phyloP scores from a whole-genome alignment of 139 green algal species.

The Marvania coccoides region DNA sequence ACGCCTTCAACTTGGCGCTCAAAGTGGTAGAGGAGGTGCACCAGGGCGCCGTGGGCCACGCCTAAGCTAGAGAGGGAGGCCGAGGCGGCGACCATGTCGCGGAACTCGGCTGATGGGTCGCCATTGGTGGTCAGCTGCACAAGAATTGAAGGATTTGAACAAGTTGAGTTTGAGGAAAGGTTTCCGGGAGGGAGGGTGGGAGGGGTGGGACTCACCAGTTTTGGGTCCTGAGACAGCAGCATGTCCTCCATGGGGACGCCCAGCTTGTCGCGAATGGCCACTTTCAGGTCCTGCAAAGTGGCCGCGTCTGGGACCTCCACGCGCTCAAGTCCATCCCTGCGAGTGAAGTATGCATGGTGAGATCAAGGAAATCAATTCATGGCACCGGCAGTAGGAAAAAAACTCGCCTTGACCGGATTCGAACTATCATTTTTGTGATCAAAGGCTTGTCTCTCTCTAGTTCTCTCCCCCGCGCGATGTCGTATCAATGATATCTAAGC shows the following conservation, averaged over 20 bases:
- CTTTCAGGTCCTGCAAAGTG: conserved; percentile 44
- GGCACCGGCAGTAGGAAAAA: too few species aligned
- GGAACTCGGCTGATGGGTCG: conserved; percentile 23
- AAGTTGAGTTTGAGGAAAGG: too few species aligned
- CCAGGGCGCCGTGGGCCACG: conserved; percentile 58
- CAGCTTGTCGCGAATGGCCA: conserved; percentile 51
- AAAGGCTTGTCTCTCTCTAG: too few species aligned
- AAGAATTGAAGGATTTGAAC: background rate
- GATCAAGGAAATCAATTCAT: background rate
- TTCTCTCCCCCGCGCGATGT: too few species aligned
- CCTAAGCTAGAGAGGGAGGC: conserved; percentile 23
- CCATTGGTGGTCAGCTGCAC: conserved; percentile 34
- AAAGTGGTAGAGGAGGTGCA: conserved; percentile 64
- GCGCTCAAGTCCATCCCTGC: conserved; percentile 78
- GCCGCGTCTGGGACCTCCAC: conserved; percentile 48
- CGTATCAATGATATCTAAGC: too few species aligned
- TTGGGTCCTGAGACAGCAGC: conserved; percentile 56
- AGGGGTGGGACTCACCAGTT: conserved; percentile 56
- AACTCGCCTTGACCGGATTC: conserved; percentile 50
- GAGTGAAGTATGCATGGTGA: background rate
- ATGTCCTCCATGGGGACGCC: conserved; percentile 60
- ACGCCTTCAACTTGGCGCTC: conserved; percentile 50
- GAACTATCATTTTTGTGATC: conserved; percentile 49
- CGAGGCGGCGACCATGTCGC: conserved; percentile 26
- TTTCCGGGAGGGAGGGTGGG: background rate